Base-by-base conservation (phyloP, 305 asterid species). In the Coffea humblotiana region DNA sequence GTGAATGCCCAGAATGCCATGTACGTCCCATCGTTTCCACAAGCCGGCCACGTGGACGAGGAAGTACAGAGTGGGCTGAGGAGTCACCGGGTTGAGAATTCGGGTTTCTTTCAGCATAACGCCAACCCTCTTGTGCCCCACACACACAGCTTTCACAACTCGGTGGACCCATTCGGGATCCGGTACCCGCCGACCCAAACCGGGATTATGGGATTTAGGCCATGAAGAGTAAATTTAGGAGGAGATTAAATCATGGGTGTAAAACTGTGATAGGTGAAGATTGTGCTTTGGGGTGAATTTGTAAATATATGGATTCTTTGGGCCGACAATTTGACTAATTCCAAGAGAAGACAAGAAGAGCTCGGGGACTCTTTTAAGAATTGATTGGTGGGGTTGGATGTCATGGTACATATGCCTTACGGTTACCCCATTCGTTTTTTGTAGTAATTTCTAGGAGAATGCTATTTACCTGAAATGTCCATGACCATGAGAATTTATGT, bases 171-270 rank as follows among this genome's bases (percentile, higher is more conserved):
- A 23, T 88, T 84, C 43, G 84, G 82, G 25, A 80, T 78, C 32
- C 85, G 83, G 65, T 86, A 78, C 85, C 85, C 87, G 80, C 85
- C 87, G 80, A 77, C 76, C 82, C 86, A 78, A 52, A 63, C 77
- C 52, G 82, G 78, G 25, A 84, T 71, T 56, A 51, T 82, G 19
- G 82, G 80, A 19, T 88, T 82, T 47, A 82, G 80, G 83, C 74
- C 71, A 77, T 87, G 80, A 83, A 23, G 27, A 54, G 56, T 45
- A 15, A 66, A n/a, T 37, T 16, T 45, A 48, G 19, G 3, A 45
- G 18, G 14, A n/a, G n/a, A n/a, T n/a, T n/a, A n/a, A n/a, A n/a
- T n/a, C n/a, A n/a, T n/a, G n/a, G n/a, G n/a, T n/a, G n/a, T 63
- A 6, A 8, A 66, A 70, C 61, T 56, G 74, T n/a, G 40, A 52